These are phyloP conservation scores for Neoboletus subvelutipes DNA, from an alignment of 768 basidiomycete genomes.

Conservation along the genomic window DNA sequence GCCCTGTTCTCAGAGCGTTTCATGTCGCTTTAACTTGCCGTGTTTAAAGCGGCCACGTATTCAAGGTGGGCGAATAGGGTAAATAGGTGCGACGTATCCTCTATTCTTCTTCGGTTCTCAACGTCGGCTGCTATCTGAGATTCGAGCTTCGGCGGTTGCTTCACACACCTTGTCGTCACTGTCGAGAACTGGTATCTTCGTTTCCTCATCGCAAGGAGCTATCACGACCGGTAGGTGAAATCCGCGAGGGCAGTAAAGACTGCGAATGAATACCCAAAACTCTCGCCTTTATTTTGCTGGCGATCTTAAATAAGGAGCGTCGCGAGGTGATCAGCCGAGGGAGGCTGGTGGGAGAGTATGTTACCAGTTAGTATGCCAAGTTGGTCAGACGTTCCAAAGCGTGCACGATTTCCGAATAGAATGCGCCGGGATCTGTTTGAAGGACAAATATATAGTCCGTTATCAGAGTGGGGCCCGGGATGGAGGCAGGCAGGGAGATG, in stretches of 20 bases:
- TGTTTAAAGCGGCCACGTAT: slow-evolving; percentile 1
- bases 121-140: not conserved
- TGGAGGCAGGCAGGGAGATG: not conserved
- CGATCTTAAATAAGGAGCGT: not conserved
- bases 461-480: not conserved
- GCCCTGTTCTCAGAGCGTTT: slow-evolving; percentile 8
- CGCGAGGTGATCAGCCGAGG: not conserved
- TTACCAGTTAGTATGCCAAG: not conserved
- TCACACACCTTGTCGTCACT: slow-evolving; percentile 7
- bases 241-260: not conserved
- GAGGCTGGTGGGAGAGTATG: not conserved
- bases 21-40: not conserved
- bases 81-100: not conserved
- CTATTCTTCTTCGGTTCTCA: not conserved
- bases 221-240: not conserved
- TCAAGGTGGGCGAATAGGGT: not conserved
- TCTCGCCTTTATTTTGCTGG: not conserved
- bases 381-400: not conserved
- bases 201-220: not conserved
- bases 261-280: not conserved
- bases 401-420: not conserved
- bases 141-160: not conserved
- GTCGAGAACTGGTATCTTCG: not conserved
- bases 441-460: not conserved
- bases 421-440: not conserved